Conservation (phyloP, 495 filamentous ascomycete genomes). For the Darksidea phi region DNA sequence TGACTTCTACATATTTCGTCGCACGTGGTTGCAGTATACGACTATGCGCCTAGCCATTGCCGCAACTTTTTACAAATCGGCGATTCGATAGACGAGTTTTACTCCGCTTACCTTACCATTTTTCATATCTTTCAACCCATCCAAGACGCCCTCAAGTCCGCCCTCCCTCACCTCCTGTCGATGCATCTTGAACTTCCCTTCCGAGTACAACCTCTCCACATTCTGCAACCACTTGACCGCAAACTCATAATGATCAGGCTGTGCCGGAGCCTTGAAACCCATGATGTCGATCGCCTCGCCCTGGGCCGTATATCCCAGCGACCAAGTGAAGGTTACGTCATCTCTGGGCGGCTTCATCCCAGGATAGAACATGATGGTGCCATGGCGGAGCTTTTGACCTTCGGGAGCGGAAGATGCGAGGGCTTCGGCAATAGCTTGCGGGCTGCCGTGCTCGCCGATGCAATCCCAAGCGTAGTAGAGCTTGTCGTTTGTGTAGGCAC, state of each 20-base stretch:
- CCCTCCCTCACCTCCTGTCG: conserved; percentile 46
- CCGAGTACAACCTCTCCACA: conserved; percentile 48
- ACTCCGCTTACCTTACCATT: conserved; percentile 55
- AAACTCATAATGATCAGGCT: conserved; percentile 44
- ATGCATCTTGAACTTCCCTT: conserved; percentile 53
- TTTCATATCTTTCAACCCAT: conserved; percentile 54
- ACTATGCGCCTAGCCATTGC: too few species aligned
- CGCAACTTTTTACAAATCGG: too few species aligned
- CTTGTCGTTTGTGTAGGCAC: conserved; percentile 38
- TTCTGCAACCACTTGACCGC: conserved; percentile 43
- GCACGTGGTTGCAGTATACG: too few species aligned
- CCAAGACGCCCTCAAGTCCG: conserved; percentile 54
- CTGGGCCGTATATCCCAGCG: conserved; percentile 37
- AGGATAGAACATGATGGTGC: conserved; percentile 22
- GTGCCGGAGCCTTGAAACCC: conserved; percentile 24
- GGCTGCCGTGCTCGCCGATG: conserved; percentile 33
- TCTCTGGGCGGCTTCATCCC: conserved; percentile 18
- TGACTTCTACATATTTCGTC: too few species aligned
- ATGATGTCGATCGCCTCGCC: conserved; percentile 36
- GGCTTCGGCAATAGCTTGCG: conserved; percentile 31
- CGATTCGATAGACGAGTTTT: conserved; percentile 54
- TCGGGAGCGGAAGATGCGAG: conserved; percentile 9
- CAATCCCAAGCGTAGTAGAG: conserved; percentile 41
- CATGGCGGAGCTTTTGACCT: conserved; percentile 13
- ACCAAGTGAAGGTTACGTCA: conserved; percentile 36